Base-by-base conservation (phyloP, 805 yeast genomes). In the Barnettozyma sp. region DNA sequence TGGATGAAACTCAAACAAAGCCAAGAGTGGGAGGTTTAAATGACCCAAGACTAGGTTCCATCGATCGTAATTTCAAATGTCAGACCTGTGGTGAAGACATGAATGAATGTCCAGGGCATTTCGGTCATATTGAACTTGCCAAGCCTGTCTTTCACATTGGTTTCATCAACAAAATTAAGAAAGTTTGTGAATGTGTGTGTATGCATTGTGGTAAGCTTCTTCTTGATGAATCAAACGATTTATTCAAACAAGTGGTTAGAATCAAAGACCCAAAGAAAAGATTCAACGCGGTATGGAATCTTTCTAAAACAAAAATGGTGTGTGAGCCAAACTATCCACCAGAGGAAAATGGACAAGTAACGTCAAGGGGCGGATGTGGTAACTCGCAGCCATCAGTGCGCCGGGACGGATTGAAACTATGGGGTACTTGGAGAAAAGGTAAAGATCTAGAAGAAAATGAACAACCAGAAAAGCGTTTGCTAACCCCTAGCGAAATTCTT, bases 91-190 rank as follows among this genome's bases (percentile, higher is more conserved):
- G 96, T 54, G 99, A 92, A 62, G 96, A 90, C 52, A 92, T 92
- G 97, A 85, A 90, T 42, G 97, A 92, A 60, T 92, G 99, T 64
- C 97, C 97, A 1, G 99, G 99, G 41, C 99, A 92, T 66, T 92
- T 92, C 63, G 99, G 99, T 49, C 99, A 92, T 57, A 92, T 92
- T 43, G 99, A 92, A 59, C 71, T 92, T 46, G 97, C 98, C 23
- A 92, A 90, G 59, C 98, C 99, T 11, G 99, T 92, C 25, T 92
- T 92, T 65, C 98, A 92, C 61, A 86, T 92, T 59, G 98, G 95
- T 31, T 92, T 86, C 62, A 78, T 92, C 53, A 75, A 94, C 32
- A 90, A 85, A 58, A 90, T 92, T 54, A 92, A 92, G 59, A 92
- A 92, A 60, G 84, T 86, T 25, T 82, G 95, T 60, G 98, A 92